These are phyloP conservation scores for Paramecium sonneborni DNA, from an alignment of 73 alveolate species.

Conservation along the genomic window DNA sequence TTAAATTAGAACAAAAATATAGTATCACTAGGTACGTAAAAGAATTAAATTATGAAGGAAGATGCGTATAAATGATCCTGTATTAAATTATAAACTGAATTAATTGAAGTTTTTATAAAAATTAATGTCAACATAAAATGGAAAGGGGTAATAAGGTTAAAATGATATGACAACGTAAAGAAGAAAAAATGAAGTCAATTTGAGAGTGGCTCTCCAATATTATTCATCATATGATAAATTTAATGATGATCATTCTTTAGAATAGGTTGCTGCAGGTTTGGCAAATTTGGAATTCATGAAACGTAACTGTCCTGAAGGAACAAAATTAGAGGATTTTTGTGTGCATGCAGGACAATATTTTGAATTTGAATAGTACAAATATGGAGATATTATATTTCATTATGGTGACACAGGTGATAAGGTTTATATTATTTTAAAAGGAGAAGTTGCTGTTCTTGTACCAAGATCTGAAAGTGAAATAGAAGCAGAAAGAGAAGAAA, in stretches of 20 bases:
- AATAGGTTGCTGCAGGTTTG: neutral
- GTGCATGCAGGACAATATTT: neutral
- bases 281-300: conserved; percentile 17
- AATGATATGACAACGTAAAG: neutral
- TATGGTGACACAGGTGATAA: conserved; percentile 36
- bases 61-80: neutral
- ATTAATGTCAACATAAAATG: neutral
- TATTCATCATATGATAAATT: neutral
- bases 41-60: no score
- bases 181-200: conserved; percentile 5
- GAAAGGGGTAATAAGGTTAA: neutral
- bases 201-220: neutral
- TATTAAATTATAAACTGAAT: neutral
- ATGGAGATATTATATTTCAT: conserved; percentile 20
- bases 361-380: neutral
- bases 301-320: conserved; percentile 26
- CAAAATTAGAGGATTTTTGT: neutral
- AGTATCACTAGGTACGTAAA: no score
- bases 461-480: conserved; percentile 7
- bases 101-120: neutral
- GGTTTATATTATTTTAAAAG: neutral
- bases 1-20: no score
- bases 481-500: neutral
- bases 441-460: conserved; percentile 44
- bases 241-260: neutral